Evolutionary conservation across 148 eudicot genomes (phyloP).

Genomic region (Vaccinium myrtillus): DNA sequence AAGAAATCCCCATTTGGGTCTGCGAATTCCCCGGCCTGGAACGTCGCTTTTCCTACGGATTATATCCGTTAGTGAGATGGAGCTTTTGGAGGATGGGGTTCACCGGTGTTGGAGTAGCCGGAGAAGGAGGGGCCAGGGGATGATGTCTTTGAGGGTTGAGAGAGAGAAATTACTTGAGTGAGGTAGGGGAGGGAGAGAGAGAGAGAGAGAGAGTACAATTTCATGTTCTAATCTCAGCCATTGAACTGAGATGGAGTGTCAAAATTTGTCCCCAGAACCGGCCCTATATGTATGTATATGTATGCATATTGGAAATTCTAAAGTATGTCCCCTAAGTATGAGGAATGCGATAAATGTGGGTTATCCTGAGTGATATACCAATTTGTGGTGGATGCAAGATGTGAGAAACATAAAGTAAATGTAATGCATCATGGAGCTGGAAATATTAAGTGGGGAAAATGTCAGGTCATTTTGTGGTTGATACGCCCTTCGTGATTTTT

Average conservation of each 20-base stretch:
- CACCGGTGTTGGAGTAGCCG: too few relatives aligned
- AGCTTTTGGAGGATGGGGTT: conserved; percentile 52
- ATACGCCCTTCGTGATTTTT: not conserved
- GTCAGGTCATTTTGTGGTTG: not conserved
- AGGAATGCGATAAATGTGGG: not conserved
- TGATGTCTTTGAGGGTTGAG: too few relatives aligned
- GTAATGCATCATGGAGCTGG: not conserved
- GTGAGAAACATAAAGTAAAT: not conserved
- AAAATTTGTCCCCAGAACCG: too few relatives aligned
- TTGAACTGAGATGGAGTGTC: too few relatives aligned
- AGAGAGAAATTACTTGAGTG: too few relatives aligned
- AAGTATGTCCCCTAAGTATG: too few relatives aligned
- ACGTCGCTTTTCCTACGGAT: conserved; percentile 21
- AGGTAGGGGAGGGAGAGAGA: too few relatives aligned
- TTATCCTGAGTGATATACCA: not conserved
- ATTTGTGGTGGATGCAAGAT: not conserved
- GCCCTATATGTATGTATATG: too few relatives aligned
- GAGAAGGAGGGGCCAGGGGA: too few relatives aligned
- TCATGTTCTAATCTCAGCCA: too few relatives aligned
- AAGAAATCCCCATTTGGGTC: conserved; percentile 37
- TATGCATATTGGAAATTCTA: too few relatives aligned
- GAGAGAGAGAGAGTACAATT: too few relatives aligned
- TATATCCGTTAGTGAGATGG: conserved; percentile 51
- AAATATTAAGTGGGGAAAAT: not conserved
- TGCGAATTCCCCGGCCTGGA: conserved; percentile 15